phyloP scores from a whole-genome alignment of 495 filamentous ascomycete genomes.

The Hamigera avellanea region DNA sequence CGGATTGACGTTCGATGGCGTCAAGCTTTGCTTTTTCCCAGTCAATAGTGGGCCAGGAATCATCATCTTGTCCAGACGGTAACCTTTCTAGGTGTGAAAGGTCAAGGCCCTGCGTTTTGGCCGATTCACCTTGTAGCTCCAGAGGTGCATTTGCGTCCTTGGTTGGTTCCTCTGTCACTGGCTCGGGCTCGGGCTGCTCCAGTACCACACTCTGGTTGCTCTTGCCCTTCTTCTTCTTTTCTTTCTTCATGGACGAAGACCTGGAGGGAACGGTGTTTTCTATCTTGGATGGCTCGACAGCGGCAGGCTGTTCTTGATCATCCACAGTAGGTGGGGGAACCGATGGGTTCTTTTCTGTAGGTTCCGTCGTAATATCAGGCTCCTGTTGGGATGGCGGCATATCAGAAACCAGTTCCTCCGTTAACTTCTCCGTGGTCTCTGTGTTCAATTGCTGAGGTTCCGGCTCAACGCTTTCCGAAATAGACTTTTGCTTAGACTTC shows the following conservation, averaged over 20 bases:
- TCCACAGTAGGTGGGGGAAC: background rate
- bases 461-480: constrained; percentile 2
- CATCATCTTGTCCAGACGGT: constrained; percentile 12
- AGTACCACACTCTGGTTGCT: constrained; percentile 3
- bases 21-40: constrained; percentile 22
- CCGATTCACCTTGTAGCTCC: too few species aligned
- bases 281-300: background rate
- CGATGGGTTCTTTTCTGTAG: constrained; percentile 3
- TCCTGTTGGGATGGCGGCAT: background rate
- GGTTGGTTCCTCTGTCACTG: too few species aligned
- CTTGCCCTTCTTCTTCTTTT: constrained; percentile 18
- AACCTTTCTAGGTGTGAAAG: constrained; percentile 1
- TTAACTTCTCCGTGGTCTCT: background rate
- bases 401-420: constrained; percentile 3
- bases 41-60: constrained; percentile 27
- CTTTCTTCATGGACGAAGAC: constrained; percentile 2
- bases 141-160: too few species aligned
- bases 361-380: too few species aligned
- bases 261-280: too few species aligned
- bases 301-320: background rate
- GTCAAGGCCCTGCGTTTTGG: constrained; percentile 5
- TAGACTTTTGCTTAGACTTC: constrained; percentile 17
- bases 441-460: constrained; percentile 1
- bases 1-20: constrained; percentile 9
- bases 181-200: constrained; percentile 7